Evolutionary conservation across 495 filamentous ascomycete species (phyloP), one percentile per base, ranked within the genome.

Genomic region (Aspergillus bridgeri): DNA sequence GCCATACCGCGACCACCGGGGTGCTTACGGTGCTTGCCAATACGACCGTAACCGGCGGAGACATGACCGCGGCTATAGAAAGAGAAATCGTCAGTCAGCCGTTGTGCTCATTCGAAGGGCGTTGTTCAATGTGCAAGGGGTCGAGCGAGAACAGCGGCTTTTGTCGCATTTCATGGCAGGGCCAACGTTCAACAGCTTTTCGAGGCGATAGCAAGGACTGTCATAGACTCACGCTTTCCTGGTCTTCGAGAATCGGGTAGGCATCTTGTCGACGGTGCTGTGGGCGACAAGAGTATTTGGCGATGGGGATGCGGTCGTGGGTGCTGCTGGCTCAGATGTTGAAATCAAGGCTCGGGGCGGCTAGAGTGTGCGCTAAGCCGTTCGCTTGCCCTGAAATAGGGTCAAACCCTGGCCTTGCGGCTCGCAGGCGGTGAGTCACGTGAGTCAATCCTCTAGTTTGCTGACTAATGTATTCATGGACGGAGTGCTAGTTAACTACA

Each of bases 1-100:
- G 92, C 92, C 81, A 95, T 87, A 91, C 89, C 90, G 75, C 89
- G 87, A 86, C 90, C 90, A 91, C 90, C 90, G 72, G 89, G 89
- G 72, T 90, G 88, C 86, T 94, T 96, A 67, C 90, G 83, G 85
- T 94, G 90, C 83, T 95, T 94, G 67, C 90, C 90, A 67, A 95
- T 71, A 81, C 92, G 90, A 80, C 92, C 91, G 75, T 95, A 82
- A 81, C 92, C 92, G 81, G 90, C 90, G 67, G 88, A 91, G 73
- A 96, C 92, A 79, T 96, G 90, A 75, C 92, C 92, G 81, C 92
- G 91, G 83, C 87, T 90, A 70, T 57, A 48, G 58, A 52, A 69
- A 23, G 62, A 60, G 48, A 58, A 50, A 52, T 65, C n/a, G n/a
- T 60, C 74, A 54, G 62, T 63, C 56, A 65, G 60, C 51, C 44